Base-by-base conservation (phyloP, 1,284 basidiomycete genomes). In the Xanthoconium separans region DNA sequence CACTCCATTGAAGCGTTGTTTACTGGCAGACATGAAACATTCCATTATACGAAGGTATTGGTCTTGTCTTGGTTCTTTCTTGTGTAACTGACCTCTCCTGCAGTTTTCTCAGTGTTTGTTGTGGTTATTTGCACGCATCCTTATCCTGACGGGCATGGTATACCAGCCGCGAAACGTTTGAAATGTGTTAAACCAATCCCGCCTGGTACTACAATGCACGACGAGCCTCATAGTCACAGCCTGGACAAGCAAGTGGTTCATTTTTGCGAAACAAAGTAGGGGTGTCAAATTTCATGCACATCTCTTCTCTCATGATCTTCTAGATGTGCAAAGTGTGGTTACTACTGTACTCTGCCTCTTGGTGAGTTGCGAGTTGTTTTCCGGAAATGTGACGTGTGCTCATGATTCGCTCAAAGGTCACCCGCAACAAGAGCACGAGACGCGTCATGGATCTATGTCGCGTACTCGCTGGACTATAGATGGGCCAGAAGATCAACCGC, bases 1-100 rank as follows among this genome's bases (percentile, higher is more conserved):
- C 75, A 80, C 52, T 80, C 82, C 0, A 75, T 85, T 30, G 77
- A 83, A 56, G 78, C 78, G 1, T 82, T 80, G 0, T 85, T 85
- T 56, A 71, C 69, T 1, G 79, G 79, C 2, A 64, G 59, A 42
- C 71, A 80, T 27, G 75, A 77, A 47, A 73, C 70, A 0, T 81
- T 79, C 51, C 73, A 77, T 51, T 81, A 78, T 34, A 80, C 77
- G 0, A 81, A 78, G 68, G 77, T 77, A 52, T 27, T 54, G 20
- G 3, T 27, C 18, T 1, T 2, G 15, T 42, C 20, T 39, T 37
- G 1, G 36, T 22, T 2, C 11, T 18, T 8, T 2, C 8, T 36
- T 18, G n/a, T 45, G 29, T 24, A 12, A 4, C 22, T 46, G 6
- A 58, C 15, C 13, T 29, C 10, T 34, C 29, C 22, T 16, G 8